Base-by-base conservation (phyloP, 768 basidiomycete species). In the Terana coerulea region DNA sequence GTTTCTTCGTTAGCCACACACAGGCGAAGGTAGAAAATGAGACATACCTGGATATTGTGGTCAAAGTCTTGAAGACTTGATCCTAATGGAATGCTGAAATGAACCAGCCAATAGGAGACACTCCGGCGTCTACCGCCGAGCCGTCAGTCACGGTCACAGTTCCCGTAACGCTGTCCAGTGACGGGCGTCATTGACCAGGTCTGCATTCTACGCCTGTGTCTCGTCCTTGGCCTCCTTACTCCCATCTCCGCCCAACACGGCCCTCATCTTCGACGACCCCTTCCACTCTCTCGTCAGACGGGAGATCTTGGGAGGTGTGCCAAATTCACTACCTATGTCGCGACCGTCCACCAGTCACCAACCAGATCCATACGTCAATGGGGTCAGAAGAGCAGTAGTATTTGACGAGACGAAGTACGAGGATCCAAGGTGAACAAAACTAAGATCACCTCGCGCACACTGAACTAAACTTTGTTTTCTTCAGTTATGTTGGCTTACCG, bases 401-500 rank as follows among this genome's bases (percentile, higher is more conserved):
- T 51, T 58, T 11, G 59, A 61, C 21, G 61, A 65, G 17, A 57
- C 49, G 0, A 59, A 56, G 25, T 65, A 65, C 48, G 60, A 62
- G 30, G 64, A 65, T 28, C 62, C 61, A 3, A 59, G 61, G 64
- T 56, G 33, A 12, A 58, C 26, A 15, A 12, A 6, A 29, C 35
- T 21, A 22, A 29, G 6, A 30, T 28, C 12, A 12, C 26, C 17
- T 43, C 28, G 9, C 19, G 11, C 12, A 25, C 9, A 17, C 30
- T 30, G n/a, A 12, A 12, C 39, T 45, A 12, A 50, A 29, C n/a
- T 6, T 15, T 24, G 11, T 9, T 33, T 5, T 29, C 25, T 12
- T 9, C 28, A 65, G 64, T 45, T 59, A 58, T 31, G 58, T 62
- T 31, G 55, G 59, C 50, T 45, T 66, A 12, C 71, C 71, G 10